Percentiles rank a stretch among this genome's conserved stretches.
phyloP scores from a whole-genome alignment of 257 asterid species.

The Solanum medicagineum region DNA sequence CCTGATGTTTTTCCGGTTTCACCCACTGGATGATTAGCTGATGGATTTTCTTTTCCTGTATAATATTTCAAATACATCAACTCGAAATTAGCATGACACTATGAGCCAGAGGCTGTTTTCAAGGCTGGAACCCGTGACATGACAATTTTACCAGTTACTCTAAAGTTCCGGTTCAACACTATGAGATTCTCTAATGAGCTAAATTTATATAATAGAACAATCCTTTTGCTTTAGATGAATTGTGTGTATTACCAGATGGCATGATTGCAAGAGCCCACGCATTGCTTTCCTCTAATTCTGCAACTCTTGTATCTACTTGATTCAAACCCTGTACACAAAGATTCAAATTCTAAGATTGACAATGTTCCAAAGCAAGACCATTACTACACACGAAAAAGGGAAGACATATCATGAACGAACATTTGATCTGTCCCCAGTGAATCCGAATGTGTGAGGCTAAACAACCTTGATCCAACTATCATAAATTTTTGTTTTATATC shows the following conservation, averaged over 20 bases:
- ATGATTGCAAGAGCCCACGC: constrained; percentile 72
- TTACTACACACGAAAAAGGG: not conserved
- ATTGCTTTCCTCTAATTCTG: constrained; percentile 50
- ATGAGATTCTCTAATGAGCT: not conserved
- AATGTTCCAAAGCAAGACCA: not conserved
- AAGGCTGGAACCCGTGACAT: too few relatives aligned
- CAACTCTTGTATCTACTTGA: constrained; percentile 36
- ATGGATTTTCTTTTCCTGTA: constrained; percentile 28
- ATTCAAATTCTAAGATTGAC: not conserved
- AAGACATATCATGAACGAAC: not conserved
- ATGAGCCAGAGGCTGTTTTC: not conserved
- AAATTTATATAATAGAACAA: not conserved
- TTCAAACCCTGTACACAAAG: constrained; percentile 30
- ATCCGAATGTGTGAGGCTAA: not conserved
- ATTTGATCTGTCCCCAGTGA: not conserved
- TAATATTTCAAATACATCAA: not conserved
- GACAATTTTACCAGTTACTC: too few relatives aligned
- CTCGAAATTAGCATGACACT: not conserved
- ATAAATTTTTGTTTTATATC: not conserved
- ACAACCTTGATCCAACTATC: not conserved
- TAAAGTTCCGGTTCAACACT: not conserved
- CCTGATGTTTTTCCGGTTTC: constrained; percentile 41
- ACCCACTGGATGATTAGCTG: constrained; percentile 4
- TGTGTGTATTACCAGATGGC: constrained; percentile 41
- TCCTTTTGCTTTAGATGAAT: not conserved